Evolutionary conservation across 2,329 filamentous ascomycete species (phyloP), one percentile per base, ranked within the genome.

Genomic region (Phialophora verrucosa): DNA sequence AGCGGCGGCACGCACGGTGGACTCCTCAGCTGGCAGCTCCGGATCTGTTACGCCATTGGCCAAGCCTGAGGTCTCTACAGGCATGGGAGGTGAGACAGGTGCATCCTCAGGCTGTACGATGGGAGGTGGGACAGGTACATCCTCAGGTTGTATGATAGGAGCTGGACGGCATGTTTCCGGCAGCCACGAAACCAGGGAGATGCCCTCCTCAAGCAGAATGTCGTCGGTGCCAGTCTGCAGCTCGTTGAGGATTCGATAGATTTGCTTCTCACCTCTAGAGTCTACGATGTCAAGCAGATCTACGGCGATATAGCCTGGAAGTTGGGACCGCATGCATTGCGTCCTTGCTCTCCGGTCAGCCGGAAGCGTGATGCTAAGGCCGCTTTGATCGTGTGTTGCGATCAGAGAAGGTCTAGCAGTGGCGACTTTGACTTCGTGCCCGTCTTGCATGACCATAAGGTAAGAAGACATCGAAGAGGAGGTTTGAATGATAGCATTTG

Each of bases 171-270:
- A n/a, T 56, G 60, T 69, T 58, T 69, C 62, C 27, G 59, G 53
- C 27, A 66, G 57, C 66, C 66, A 69, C 42, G 54, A 59, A 29
- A 65, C 64, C 29, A 47, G 55, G 31, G 67, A 64, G 54, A 69
- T 68, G 31, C 27, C 53, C 44, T 69, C 67, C 20, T 69, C 62
- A 31, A 50, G 11, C 17, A 69, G 57, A 27, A 69, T 59, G n/a
- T 69, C 62, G 54, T 69, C 65, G 20, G 63, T 67, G 59, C 65
- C 65, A 20, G 54, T 50, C 23, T 61, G 62, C 7, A 59, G 42
- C 35, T 69, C 67, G 44, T 69, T 69, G 57, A 69, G 27, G 50
- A 69, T 62, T 50, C 67, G 65, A 61, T 68, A 68, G 31, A 68
- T 63, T 53, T 67, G 65, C 62, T 67, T 67, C 44, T 67, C 64